Evolutionary conservation across 768 basidiomycete genomes (phyloP).

Genomic region (Coprinopsis marcescibilis): DNA sequence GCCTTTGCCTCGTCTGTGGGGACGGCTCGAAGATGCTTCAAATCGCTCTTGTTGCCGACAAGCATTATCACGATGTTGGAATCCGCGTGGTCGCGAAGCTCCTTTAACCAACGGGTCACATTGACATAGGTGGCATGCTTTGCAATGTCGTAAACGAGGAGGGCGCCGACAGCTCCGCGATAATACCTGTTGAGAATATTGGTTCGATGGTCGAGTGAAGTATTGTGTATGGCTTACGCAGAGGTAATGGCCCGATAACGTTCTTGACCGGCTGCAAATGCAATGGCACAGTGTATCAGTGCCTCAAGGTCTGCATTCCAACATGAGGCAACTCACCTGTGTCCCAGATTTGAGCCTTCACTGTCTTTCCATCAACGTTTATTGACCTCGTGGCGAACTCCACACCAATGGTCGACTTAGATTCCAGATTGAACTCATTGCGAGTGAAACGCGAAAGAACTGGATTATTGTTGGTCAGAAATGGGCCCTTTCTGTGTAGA

Average conservation of each 20-base stretch:
- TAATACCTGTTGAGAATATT: conserved; percentile 64
- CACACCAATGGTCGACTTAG: conserved; percentile 98
- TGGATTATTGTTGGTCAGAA: conserved; percentile 27
- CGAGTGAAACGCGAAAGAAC: conserved; percentile 99
- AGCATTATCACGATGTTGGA: conserved; percentile 94
- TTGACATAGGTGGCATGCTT: conserved; percentile 93
- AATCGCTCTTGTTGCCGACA: conserved; percentile 98
- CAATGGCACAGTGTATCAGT: conserved; percentile 9
- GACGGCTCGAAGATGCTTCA: conserved; percentile 94
- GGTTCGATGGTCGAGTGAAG: background rate
- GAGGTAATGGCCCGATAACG: conserved; percentile 97
- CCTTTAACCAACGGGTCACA: conserved; percentile 94
- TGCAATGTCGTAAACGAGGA: conserved; percentile 91
- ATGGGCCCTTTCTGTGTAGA: conserved; percentile 7
- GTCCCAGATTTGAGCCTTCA: conserved; percentile 99
- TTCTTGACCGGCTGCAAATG: conserved; percentile 96
- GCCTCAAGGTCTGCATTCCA: conserved; percentile 6
- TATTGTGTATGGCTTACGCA: conserved; percentile 56
- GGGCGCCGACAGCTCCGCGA: conserved; percentile 90
- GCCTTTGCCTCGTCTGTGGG: conserved; percentile 96
- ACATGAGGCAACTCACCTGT: conserved; percentile 58
- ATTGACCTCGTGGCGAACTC: conserved; percentile 97
- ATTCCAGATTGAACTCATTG: conserved; percentile 98
- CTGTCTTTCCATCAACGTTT: conserved; percentile 91
- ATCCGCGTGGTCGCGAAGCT: conserved; percentile 91